Conservation (phyloP, 805 yeast genomes). For the Komagataella mondaviorum region DNA sequence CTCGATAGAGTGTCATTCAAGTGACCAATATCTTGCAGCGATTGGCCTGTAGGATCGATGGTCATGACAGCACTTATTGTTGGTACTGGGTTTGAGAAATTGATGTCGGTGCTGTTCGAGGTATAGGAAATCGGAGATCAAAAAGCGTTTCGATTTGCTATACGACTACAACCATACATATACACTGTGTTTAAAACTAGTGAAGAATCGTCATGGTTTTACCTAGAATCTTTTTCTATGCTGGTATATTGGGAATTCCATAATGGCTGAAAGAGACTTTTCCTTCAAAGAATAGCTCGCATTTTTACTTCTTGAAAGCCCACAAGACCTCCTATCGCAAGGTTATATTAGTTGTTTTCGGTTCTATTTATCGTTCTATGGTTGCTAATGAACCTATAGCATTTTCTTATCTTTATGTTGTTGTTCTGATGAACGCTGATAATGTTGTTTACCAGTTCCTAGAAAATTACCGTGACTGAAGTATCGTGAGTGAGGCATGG, state of each 20-base stretch:
- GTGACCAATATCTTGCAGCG: background rate
- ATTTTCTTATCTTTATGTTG: background rate
- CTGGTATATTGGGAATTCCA: conserved; percentile 2
- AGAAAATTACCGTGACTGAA: too few relatives aligned
- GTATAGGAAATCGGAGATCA: background rate
- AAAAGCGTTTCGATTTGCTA: background rate
- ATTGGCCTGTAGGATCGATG: background rate
- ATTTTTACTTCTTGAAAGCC: too few relatives aligned
- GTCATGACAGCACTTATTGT: background rate
- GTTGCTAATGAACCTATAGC: too few relatives aligned
- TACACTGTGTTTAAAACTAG: background rate
- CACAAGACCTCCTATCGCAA: too few relatives aligned
- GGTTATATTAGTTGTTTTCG: too few relatives aligned
- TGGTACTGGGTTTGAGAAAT: background rate
- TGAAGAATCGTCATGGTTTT: conserved; percentile 7
- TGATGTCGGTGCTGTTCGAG: background rate
- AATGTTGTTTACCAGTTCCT: background rate
- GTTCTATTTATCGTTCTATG: too few relatives aligned
- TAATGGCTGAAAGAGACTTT: too few relatives aligned
- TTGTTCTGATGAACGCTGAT: background rate
- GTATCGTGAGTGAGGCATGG: background rate
- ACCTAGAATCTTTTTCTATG: conserved; percentile 7
- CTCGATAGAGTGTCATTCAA: background rate
- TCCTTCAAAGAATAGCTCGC: too few relatives aligned
- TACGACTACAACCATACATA: too few relatives aligned